These are phyloP conservation scores for Cyclotella atomus DNA, from an alignment of 108 stramenopile genomes.

Conservation along the genomic window DNA sequence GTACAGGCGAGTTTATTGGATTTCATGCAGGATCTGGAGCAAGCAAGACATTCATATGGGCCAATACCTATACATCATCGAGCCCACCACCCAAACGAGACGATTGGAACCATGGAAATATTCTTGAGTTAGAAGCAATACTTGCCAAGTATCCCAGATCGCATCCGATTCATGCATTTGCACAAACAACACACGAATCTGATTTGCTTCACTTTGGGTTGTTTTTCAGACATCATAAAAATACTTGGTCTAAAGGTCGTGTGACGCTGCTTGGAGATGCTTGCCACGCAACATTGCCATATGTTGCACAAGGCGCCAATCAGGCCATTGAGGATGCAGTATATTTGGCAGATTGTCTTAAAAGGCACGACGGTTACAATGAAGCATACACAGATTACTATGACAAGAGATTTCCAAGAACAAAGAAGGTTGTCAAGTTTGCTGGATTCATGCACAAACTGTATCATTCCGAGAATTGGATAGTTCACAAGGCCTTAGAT, in stretches of 20 bases:
- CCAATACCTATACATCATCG: conserved; percentile 26
- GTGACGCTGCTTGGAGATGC: conserved; percentile 33
- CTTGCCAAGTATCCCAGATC: conserved; percentile 13
- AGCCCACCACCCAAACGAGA: conserved; percentile 14
- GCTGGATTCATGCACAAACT: conserved; percentile 34
- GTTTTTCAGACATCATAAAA: conserved; percentile 25
- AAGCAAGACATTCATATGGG: conserved; percentile 27
- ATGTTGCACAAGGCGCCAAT: conserved; percentile 41
- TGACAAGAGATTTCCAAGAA: conserved; percentile 24
- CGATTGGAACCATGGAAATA: conserved; percentile 27
- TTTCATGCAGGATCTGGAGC: conserved; percentile 28
- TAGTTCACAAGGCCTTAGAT: conserved; percentile 23
- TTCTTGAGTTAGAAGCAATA: conserved; percentile 7
- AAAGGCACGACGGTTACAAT: conserved; percentile 11
- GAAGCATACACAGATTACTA: conserved; percentile 28
- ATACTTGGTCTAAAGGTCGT: conserved; percentile 25
- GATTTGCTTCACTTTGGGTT: conserved; percentile 40
- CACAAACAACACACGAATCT: conserved; percentile 3
- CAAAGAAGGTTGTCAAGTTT: conserved; percentile 22
- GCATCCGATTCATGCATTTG: conserved; percentile 36
- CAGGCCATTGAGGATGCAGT: conserved; percentile 42
- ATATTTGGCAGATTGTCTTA: conserved; percentile 32
- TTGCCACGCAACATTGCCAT: conserved; percentile 32
- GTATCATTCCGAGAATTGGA: conserved; percentile 37
- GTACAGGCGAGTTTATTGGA: conserved; percentile 28